Evolutionary conservation across 306 rosid species (phyloP), one percentile per base, ranked within the genome.

Genomic region (Geum urbanum): DNA sequence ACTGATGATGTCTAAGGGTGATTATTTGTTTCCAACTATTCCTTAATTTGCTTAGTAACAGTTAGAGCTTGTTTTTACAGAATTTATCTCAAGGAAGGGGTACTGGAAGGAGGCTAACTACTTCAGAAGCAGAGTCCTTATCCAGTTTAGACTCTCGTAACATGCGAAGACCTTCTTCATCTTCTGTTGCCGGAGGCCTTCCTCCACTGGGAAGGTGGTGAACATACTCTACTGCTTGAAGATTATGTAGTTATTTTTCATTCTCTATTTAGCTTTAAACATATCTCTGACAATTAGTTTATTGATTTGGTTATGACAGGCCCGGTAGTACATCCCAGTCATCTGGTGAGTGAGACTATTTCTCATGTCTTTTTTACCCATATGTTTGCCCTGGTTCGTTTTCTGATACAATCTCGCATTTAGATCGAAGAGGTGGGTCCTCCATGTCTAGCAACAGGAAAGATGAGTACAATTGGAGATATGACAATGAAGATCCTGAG

Each of bases 371-470:
- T 72, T 48, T 72, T 72, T 49, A 54, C 40, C 64, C 69, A 57
- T 68, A 63, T 77, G 72, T 35, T 16, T 80, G 66, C 76, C 76
- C 69, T 74, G 75, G 66, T 70, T 72, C 70, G 74, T 53, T 75
- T 58, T 65, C 86, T 91, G 82, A 83, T 74, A 79, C 63, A 78
- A 60, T 75, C 65, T 74, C 66, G 74, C 81, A 58, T 86, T 81
- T 83, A 95, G 97, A 95, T 84, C 85, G 99, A 70, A 91, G 97
- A 84, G 97, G 91, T 76, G 97, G 99, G 57, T 82, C 97, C 40
- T 95, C 97, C 47, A 64, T 72, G 81, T 85, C 97, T 64, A 76
- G 88, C 64, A 88, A 91, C 67, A 83, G 95, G 84, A 95, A 87
- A 85, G 99, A 95, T 53, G 99, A 91, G 48, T 84, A 95, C 89